Conservation (phyloP, 345 rosid genomes). For the Anastatica hierochuntica region DNA sequence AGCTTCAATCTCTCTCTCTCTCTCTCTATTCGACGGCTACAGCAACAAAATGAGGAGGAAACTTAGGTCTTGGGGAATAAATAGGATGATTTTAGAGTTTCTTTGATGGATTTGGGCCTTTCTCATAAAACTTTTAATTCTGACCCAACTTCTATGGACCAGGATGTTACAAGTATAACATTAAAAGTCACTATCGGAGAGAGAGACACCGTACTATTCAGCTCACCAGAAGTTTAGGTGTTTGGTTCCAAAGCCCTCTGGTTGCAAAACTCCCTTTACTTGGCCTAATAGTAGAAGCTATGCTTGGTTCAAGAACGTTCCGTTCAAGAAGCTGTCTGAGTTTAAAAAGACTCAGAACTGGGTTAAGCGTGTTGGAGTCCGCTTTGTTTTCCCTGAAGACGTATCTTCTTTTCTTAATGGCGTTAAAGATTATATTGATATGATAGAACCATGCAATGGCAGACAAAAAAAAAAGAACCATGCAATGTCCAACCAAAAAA, state of each 20-base stretch:
- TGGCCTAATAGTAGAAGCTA: constrained; percentile 58
- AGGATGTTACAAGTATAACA: no score
- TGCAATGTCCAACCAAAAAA: no score
- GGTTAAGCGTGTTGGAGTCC: constrained; percentile 42
- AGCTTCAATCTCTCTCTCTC: no score
- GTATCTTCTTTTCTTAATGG: constrained; percentile 62
- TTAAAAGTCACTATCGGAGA: constrained; percentile 32
- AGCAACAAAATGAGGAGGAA: no score
- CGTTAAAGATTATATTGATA: constrained; percentile 49
- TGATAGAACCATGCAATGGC: no score
- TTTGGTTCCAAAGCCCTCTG: constrained; percentile 48
- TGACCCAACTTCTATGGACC: no score
- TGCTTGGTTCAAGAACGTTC: constrained; percentile 55
- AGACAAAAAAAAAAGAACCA: no score
- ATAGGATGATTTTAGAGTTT: no score
- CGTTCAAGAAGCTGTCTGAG: constrained; percentile 36
- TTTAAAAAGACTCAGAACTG: constrained; percentile 57
- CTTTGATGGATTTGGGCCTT: no score
- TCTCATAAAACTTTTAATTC: no score
- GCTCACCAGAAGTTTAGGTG: constrained; percentile 30
- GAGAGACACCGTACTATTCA: constrained; percentile 52
- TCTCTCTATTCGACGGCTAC: no score
- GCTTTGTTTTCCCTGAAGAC: constrained; percentile 55
- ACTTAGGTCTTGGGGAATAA: no score
- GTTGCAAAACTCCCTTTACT: constrained; percentile 39